A percentile compares a stretch with the other conserved stretches of the same genome.
Evolutionary conservation across 2,329 filamentous ascomycete genomes (phyloP).

Genomic region (Cladosporium sp.): DNA sequence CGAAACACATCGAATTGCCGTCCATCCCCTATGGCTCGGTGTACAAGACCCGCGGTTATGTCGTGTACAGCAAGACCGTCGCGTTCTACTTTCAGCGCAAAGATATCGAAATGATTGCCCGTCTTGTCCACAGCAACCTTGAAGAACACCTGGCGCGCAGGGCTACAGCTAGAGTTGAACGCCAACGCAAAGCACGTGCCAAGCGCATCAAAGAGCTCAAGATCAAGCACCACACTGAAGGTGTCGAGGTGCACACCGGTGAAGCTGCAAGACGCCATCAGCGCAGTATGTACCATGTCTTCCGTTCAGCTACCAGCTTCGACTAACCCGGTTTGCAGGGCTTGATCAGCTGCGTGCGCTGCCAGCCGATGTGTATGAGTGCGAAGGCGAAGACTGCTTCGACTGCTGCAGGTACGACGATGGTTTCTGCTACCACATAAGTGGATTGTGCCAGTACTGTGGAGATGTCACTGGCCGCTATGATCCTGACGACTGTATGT

Average conservation of each 20-base stretch:
- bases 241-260: slow-evolving; percentile 1
- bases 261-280: slow-evolving; percentile 1
- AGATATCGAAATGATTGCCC: slow-evolving; percentile 14
- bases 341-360: neutral
- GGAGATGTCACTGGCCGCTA: slow-evolving; percentile 2
- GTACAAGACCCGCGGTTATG: neutral
- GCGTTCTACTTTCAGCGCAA: slow-evolving; percentile 11
- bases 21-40: slow-evolving; percentile 14
- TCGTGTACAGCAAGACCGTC: neutral
- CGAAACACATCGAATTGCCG: slow-evolving; percentile 13
- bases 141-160: slow-evolving; percentile 12
- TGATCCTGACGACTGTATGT: neutral
- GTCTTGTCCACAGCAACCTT: slow-evolving; percentile 14
- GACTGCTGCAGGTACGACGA: neutral
- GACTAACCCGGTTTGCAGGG: neutral
- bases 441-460: neutral
- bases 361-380: neutral
- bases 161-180: neutral
- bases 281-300: slow-evolving; percentile 7
- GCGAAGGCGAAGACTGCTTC: neutral
- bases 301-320: neutral
- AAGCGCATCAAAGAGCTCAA: slow-evolving; percentile 5
- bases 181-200: neutral
- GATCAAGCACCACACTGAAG: neutral
- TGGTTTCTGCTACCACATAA: neutral